Conservation (phyloP, 2,329 filamentous ascomycete species). For the Microcyclospora tardicrescens region DNA sequence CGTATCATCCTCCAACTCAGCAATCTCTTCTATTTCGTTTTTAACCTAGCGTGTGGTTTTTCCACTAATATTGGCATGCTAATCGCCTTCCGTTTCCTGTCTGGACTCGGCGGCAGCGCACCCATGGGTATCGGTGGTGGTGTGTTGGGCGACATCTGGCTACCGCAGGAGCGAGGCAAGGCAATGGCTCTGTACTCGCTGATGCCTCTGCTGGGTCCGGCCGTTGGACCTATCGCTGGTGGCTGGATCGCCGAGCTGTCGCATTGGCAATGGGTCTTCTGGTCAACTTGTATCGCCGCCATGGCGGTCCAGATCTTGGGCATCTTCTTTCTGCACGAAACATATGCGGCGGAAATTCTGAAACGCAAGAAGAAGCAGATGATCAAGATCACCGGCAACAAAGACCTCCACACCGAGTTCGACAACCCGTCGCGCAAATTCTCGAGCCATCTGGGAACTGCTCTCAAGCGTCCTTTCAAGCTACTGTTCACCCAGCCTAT, state of each 20-base stretch:
- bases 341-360: constrained; percentile 52
- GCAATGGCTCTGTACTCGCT: constrained; percentile 52
- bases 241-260: constrained; percentile 51
- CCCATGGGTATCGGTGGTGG: constrained; percentile 26
- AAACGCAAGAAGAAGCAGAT: constrained; percentile 44
- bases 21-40: constrained; percentile 26
- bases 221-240: constrained; percentile 51
- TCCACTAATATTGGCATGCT: constrained; percentile 19
- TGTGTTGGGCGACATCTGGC: constrained; percentile 42
- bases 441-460: constrained; percentile 18
- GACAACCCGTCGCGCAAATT: constrained; percentile 24
- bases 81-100: constrained; percentile 27
- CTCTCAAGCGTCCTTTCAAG: constrained; percentile 23
- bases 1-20: constrained; percentile 23
- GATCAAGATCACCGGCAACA: constrained; percentile 47
- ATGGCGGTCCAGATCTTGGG: constrained; percentile 49
- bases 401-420: constrained; percentile 42
- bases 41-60: constrained; percentile 27
- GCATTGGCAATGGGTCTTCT: constrained; percentile 65
- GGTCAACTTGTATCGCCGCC: constrained; percentile 50
- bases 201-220: constrained; percentile 51
- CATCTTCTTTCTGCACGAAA: constrained; percentile 50
- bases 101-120: constrained; percentile 25
- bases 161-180: constrained; percentile 48
- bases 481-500: constrained; percentile 26